phyloP scores from a whole-genome alignment of 2,329 filamentous ascomycete genomes.

The Diaporthe citri region DNA sequence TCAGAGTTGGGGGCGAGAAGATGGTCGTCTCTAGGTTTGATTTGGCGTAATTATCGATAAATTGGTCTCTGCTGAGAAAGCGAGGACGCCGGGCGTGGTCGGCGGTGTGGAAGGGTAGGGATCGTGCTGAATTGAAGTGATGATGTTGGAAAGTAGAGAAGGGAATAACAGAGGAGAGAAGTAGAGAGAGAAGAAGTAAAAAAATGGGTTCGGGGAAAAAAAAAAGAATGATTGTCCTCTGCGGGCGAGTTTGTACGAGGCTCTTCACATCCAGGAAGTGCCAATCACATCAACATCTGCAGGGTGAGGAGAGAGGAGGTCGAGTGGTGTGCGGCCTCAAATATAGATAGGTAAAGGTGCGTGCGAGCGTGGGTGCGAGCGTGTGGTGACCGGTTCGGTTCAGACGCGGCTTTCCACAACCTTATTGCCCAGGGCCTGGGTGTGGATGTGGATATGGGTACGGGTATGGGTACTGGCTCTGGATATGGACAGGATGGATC shows the following conservation, averaged over 20 bases:
- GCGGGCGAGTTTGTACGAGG: constrained; percentile 29
- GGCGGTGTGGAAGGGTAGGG: constrained; percentile 33
- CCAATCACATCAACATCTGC: constrained; percentile 34
- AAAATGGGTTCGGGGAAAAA: constrained; percentile 9
- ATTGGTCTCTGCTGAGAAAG: constrained; percentile 34
- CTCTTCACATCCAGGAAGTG: constrained; percentile 39
- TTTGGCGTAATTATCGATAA: constrained; percentile 38
- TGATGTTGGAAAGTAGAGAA: constrained; percentile 22
- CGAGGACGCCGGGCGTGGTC: constrained; percentile 28
- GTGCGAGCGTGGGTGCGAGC: constrained; percentile 25
- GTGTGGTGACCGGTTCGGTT: constrained; percentile 29
- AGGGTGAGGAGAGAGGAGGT: constrained; percentile 24
- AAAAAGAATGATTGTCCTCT: constrained; percentile 37
- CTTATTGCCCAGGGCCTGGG: constrained; percentile 26
- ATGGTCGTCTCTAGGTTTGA: constrained; percentile 22
- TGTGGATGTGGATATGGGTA: constrained; percentile 7
- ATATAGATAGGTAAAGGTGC: constrained; percentile 35
- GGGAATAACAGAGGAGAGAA: neutral
- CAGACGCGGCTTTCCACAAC: constrained; percentile 31
- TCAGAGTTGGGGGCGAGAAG: constrained; percentile 28
- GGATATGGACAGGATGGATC: constrained; percentile 22
- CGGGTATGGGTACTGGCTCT: constrained; percentile 21
- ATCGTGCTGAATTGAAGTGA: constrained; percentile 30
- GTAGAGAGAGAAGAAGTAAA: neutral
- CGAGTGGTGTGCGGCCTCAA: constrained; percentile 37